Evolutionary conservation across 768 basidiomycete genomes (phyloP), one percentile per base, ranked within the genome.

Genomic region (Serendipita sp.): DNA sequence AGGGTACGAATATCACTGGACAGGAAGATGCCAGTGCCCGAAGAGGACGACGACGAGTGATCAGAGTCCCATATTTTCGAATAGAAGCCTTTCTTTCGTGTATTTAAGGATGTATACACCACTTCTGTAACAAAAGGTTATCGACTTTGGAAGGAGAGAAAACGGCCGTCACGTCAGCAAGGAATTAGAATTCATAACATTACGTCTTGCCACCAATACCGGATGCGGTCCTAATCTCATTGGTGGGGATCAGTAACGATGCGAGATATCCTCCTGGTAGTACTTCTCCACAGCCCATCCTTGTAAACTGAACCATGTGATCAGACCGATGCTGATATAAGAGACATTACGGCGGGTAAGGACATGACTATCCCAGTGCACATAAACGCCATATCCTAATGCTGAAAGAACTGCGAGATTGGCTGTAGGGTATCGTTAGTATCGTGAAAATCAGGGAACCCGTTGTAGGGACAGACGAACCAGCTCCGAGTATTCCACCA

Each of bases 321-420:
- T 26, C 22, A 58, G 53, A n/a, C 53, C 53, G 28, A 58, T 33
- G 20, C 22, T 58, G 11, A 58, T 24, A 31, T 58, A 58, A 7
- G 53, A 58, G 28, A 58, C 30, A 11, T 26, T 58, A 11, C 30
- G 22, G 7, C 30, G 20, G 11, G 20, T 31, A 50, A 50, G 11
- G 53, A 58, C 31, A 28, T 26, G 11, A 22, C 17, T n/a, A n/a
- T 86, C 74, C 85, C 87, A 88, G 70, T 87, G 77, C 50, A 72
- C 69, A 70, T 86, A 89, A 0, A 77, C 75, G 63, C 79, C 72
- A 70, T 85, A 90, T 2, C 84, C 84, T 13, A 88, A 71, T 16
- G 77, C 71, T 2, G 83, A 81, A 26, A 89, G 69, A 13, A 89
- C 70, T 3, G 78, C 82, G 1, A 83, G 72, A 67, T 90, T 90